Evolutionary conservation across 495 filamentous ascomycete genomes (phyloP).

Genomic region (Neurospora pannonica): DNA sequence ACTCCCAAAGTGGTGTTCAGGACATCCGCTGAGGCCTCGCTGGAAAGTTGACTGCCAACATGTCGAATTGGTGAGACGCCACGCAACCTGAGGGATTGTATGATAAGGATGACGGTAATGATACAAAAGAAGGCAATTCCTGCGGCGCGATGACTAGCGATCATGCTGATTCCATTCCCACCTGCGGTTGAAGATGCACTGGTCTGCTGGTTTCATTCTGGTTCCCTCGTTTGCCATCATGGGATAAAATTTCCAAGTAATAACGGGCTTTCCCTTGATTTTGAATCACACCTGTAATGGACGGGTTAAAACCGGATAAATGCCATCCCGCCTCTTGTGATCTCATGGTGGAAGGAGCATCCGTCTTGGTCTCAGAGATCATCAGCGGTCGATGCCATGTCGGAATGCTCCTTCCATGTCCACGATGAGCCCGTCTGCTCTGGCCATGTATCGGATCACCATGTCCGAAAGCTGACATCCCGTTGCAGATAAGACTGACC

Average conservation of each 20-base stretch:
- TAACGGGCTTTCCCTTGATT: background rate
- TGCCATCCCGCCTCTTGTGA: background rate
- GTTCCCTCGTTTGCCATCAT: background rate
- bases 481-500: background rate
- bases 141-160: constrained; percentile 6
- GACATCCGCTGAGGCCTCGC: constrained; percentile 2
- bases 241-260: background rate
- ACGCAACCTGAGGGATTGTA: background rate
- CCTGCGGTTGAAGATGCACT: background rate
- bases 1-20: constrained; percentile 26
- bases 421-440: background rate
- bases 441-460: background rate
- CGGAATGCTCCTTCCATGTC: background rate
- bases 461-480: background rate
- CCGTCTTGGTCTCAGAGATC: background rate
- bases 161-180: constrained; percentile 4
- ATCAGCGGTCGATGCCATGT: background rate
- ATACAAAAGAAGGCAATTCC: constrained; percentile 1
- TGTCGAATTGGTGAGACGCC: constrained; percentile 1
- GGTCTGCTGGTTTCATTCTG: background rate
- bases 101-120: constrained; percentile 3
- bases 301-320: background rate
- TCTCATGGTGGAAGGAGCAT: background rate
- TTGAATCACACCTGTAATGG: background rate
- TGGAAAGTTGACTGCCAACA: background rate